Conservation (phyloP, 345 rosid genomes). For the Sonneratia caseolaris region DNA sequence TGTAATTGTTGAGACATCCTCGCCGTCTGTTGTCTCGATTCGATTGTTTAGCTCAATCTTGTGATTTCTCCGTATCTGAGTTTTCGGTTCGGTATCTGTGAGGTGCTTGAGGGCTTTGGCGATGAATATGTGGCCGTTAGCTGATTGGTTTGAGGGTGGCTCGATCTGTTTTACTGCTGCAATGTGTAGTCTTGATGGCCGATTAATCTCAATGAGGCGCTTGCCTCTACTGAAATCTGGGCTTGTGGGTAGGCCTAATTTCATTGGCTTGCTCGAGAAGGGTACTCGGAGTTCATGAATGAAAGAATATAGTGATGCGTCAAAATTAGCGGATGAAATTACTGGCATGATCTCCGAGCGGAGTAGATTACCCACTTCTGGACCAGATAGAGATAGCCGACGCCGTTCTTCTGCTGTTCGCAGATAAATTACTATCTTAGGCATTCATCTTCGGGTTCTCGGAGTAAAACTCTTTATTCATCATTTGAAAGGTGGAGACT, state of each 20-base stretch:
- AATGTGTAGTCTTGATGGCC: neutral
- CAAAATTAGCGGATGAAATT: too few relatives aligned
- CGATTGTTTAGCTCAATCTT: neutral
- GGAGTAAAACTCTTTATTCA: too few relatives aligned
- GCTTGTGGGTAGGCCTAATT: neutral
- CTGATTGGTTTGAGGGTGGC: neutral
- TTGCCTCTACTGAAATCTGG: neutral
- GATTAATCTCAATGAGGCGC: neutral
- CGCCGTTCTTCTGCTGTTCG: too few relatives aligned
- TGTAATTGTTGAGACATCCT: conserved; percentile 2
- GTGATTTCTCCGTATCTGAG: neutral
- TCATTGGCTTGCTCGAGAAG: neutral
- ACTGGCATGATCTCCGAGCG: too few relatives aligned
- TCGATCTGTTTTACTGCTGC: neutral
- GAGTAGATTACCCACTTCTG: too few relatives aligned
- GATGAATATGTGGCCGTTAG: neutral
- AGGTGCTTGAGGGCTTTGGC: neutral
- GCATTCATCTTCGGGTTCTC: too few relatives aligned
- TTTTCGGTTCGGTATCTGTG: neutral
- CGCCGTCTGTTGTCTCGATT: neutral
- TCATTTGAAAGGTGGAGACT: too few relatives aligned
- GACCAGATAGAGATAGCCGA: too few relatives aligned
- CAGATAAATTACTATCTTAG: too few relatives aligned
- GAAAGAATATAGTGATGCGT: too few relatives aligned
- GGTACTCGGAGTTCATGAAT: neutral